Evolutionary conservation across 345 rosid genomes (phyloP).

Genomic region (Excoecaria agallocha): DNA sequence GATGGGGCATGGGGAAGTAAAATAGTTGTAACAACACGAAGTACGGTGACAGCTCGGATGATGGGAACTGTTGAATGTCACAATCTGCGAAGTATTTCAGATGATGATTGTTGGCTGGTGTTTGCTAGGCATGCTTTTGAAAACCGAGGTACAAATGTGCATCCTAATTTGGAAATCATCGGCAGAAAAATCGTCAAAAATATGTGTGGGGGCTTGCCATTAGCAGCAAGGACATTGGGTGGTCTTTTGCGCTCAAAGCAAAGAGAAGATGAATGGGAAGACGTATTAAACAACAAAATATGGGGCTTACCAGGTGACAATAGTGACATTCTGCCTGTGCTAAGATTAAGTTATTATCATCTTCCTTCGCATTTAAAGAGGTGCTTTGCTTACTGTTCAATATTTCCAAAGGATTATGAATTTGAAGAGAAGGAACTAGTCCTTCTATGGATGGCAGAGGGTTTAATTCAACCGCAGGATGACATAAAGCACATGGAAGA

Average conservation of each 20-base stretch:
- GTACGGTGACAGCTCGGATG: neutral
- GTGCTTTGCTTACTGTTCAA: slow-evolving; percentile 22
- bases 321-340: slow-evolving; percentile 13
- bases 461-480: neutral
- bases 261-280: slow-evolving; percentile 13
- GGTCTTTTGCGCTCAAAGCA: slow-evolving; percentile 13
- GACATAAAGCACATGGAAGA: slow-evolving; percentile 9
- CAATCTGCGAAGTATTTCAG: neutral
- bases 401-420: slow-evolving; percentile 19
- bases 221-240: slow-evolving; percentile 26
- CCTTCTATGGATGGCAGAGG: slow-evolving; percentile 26
- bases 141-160: neutral
- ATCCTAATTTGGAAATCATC: neutral
- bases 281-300: slow-evolving; percentile 2
- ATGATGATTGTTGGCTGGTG: slow-evolving; percentile 18
- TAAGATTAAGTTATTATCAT: slow-evolving; percentile 11
- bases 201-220: slow-evolving; percentile 21
- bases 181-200: neutral
- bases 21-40: slow-evolving; percentile 3
- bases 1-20: slow-evolving; percentile 2
- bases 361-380: slow-evolving; percentile 13
- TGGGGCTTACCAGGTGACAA: neutral
- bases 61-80: neutral
- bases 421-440: slow-evolving; percentile 23
- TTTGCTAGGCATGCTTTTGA: slow-evolving; percentile 12